phyloP scores from a whole-genome alignment of 495 filamentous ascomycete species.

The Cercophora sp. region DNA sequence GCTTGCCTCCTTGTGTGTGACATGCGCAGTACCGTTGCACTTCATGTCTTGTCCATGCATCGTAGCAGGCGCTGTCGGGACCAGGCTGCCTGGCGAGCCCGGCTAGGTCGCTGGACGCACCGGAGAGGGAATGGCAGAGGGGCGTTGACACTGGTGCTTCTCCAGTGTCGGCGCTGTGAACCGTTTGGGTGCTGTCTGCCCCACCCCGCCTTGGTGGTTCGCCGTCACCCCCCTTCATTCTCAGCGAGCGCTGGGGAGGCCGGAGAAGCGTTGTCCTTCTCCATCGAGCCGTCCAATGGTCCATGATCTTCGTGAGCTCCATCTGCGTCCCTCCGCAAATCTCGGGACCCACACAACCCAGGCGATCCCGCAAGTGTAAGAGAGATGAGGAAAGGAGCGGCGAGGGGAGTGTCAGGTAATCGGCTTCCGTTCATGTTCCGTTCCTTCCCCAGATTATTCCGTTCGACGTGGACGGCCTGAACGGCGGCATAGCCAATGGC shows the following conservation, averaged over 20 bases:
- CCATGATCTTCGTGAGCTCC: conserved; percentile 14
- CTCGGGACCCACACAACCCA: conserved; percentile 11
- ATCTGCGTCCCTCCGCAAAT: conserved; percentile 9
- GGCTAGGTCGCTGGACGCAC: not conserved
- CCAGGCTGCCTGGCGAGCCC: not conserved
- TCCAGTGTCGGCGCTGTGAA: conserved; percentile 12
- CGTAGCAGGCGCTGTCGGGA: too few species aligned
- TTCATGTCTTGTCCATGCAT: too few species aligned
- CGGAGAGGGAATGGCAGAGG: not conserved
- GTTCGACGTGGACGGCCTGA: too few species aligned
- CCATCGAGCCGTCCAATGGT: not conserved
- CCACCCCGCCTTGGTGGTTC: conserved; percentile 21
- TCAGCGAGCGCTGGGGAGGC: too few species aligned
- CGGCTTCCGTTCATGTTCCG: not conserved
- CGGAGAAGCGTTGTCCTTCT: too few species aligned
- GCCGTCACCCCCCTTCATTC: conserved; percentile 14
- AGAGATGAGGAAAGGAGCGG: conserved; percentile 10
- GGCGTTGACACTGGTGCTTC: not conserved
- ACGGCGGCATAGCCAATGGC: not conserved
- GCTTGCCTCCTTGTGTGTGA: too few species aligned
- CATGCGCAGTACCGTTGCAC: too few species aligned
- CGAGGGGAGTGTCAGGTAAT: conserved; percentile 4
- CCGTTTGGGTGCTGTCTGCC: conserved; percentile 12
- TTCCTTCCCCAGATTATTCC: too few species aligned
- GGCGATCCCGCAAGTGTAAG: conserved; percentile 6